Base-by-base conservation (phyloP, 768 basidiomycete genomes). In the Ephemerocybe angulata region DNA sequence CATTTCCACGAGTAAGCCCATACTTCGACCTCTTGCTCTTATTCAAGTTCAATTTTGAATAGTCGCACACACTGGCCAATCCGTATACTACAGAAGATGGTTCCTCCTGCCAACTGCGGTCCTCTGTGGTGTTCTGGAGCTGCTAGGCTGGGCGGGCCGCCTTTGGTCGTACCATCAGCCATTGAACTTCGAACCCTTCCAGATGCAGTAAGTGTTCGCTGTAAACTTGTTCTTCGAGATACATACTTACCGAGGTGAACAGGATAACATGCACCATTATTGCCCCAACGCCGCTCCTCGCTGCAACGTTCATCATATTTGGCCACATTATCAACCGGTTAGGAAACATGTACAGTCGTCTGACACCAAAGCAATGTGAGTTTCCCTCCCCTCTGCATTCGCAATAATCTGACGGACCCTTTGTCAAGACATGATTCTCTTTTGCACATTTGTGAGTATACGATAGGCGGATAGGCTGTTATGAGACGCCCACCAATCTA, bases 241-340 rank as follows among this genome's bases (percentile, higher is more conserved):
- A n/a, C n/a, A n/a, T n/a, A n/a, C n/a, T n/a, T n/a, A n/a, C n/a
- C n/a, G n/a, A n/a, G n/a, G n/a, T n/a, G n/a, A n/a, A n/a, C n/a
- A n/a, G n/a, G n/a, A n/a, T n/a, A n/a, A n/a, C n/a, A n/a, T 66
- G 68, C 12, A 78, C 79, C 0, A 82, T 86, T 57, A 66, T 84
- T 49, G 76, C 73, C 2, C 84, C 84, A 1, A 81, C 81, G 0
- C 81, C 81, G 30, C 65, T 83, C 38, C 64, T 80, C 11, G 83
- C 83, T 0, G 81, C 81, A 21, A 81, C 78, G 60, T 87, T 85
- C 62, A 70, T 83, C 44, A 75, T 83, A 11, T 70, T 86, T 5
- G 81, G 80, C 3, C 61, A 64, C 25, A 69, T 83, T 54, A 77
- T 82, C 49, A 59, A 57, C 13, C 57, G 58, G 5, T 64, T 83